phyloP scores from a whole-genome alignment of 805 yeast genomes.

The Teunomyces barrocoloradensis region DNA sequence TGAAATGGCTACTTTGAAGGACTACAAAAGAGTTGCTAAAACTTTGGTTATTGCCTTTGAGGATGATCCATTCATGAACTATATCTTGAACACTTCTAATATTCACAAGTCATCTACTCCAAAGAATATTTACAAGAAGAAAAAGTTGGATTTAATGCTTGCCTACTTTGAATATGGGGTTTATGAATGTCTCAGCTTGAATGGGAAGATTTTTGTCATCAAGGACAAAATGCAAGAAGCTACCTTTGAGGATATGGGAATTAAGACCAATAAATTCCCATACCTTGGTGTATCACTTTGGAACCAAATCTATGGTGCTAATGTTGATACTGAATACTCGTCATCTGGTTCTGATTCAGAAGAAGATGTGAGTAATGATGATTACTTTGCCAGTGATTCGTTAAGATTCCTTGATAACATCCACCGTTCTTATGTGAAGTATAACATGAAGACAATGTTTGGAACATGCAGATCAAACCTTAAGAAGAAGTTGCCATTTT shows the following conservation, averaged over 20 bases:
- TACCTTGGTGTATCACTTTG: conserved; percentile 55
- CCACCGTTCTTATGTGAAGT: conserved; percentile 34
- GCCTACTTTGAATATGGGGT: conserved; percentile 53
- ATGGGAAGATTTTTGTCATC: conserved; percentile 50
- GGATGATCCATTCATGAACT: conserved; percentile 53
- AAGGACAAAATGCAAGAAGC: conserved; percentile 46
- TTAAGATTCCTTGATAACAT: conserved; percentile 22
- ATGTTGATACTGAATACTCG: conserved; percentile 11
- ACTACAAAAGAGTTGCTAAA: conserved; percentile 54
- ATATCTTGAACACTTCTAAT: conserved; percentile 39
- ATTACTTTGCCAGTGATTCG: conserved; percentile 18
- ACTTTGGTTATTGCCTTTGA: conserved; percentile 53
- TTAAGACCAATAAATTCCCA: conserved; percentile 34
- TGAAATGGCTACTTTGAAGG: conserved; percentile 31
- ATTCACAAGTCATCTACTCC: conserved; percentile 27
- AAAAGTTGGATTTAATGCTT: conserved; percentile 41
- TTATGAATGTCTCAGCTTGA: conserved; percentile 49
- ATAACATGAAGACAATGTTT: conserved; percentile 33
- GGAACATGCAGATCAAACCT: conserved; percentile 51
- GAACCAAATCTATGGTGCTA: conserved; percentile 20
- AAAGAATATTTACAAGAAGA: conserved; percentile 26
- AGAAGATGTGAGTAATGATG: conserved; percentile 20
- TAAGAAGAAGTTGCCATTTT: conserved; percentile 48
- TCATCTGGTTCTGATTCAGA: conserved; percentile 15
- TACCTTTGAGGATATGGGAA: conserved; percentile 23